Base-by-base conservation (phyloP, 2,329 filamentous ascomycete genomes). In the Claviceps citrina region DNA sequence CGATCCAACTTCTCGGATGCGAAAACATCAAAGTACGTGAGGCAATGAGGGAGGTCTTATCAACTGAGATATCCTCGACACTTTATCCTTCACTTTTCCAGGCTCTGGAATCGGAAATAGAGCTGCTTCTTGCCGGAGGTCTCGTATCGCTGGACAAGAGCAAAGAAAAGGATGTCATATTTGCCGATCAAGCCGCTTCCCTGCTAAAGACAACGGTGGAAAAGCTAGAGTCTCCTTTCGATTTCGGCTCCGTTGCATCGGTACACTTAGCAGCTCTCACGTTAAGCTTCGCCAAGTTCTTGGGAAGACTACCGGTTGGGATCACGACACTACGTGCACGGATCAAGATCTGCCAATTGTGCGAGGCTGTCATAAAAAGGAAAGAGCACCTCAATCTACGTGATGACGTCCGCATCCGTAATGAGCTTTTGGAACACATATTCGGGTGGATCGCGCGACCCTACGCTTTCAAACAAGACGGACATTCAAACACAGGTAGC, bases 311-410 rank as follows among this genome's bases (percentile, higher is more conserved):
- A 7, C 52, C 66, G 3, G 76, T 80, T 43, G 71, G 66, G 10
- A 56, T 65, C 7, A 71, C 66, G 46, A 72, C 68, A 16, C 53
- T 79, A 13, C 66, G 75, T 40, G 75, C 81, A 33, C 81, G 80
- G 52, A 80, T 81, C 50, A 76, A 78, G 48, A 73, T 80, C 31
- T 81, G 78, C 49, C 75, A 81, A 47, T 57, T 82, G 7, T 78
- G 71, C 43, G 78, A 81, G 47, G 69, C 70, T 3, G 70, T 81
- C 26, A 77, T 71, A 10, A 72, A 70, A 54, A 70, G 76, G 47
- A 81, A 80, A 49, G 77, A 82, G 49, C 70, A 81, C 38, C 59
- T 82, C 31, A 81, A 80, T 47, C 60, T 82, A 9, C 68, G 78
- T 38, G 76, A 82, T 48, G 78, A 82, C 52, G 73, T 81, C 30